Evolutionary conservation across 352 stramenopile genomes (phyloP).

Genomic region (Phytophthora multivora): DNA sequence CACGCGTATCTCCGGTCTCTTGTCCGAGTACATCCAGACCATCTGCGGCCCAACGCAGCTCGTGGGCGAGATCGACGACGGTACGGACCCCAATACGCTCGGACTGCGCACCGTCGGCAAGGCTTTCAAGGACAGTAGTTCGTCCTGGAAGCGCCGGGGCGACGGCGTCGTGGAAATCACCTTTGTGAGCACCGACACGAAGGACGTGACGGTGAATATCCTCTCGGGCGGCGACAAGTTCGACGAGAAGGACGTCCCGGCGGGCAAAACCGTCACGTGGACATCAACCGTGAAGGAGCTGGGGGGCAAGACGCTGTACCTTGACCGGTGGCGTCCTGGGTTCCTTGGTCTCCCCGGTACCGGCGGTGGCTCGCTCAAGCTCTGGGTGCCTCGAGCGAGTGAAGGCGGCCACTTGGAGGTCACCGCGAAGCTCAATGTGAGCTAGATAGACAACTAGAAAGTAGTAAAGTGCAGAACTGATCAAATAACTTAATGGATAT

Average conservation of each 20-base stretch:
- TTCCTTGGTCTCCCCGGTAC: conserved; percentile 34
- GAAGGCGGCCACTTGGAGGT: conserved; percentile 37
- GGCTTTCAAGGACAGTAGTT: conserved; percentile 43
- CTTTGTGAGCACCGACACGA: conserved; percentile 42
- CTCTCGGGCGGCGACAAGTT: conserved; percentile 37
- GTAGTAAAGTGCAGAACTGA: conserved; percentile 24
- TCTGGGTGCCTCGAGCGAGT: conserved; percentile 32
- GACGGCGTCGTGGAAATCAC: conserved; percentile 50
- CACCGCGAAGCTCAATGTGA: conserved; percentile 27
- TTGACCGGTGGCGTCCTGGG: conserved; percentile 32
- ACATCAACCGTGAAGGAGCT: conserved; percentile 27
- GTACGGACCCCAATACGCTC: conserved; percentile 43
- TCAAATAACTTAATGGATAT: conserved; percentile 30
- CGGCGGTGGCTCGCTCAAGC: conserved; percentile 30
- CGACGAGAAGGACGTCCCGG: conserved; percentile 48
- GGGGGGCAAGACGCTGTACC: conserved; percentile 33
- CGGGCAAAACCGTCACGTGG: conserved; percentile 28
- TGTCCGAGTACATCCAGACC: conserved; percentile 39
- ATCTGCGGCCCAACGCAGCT: conserved; percentile 39
- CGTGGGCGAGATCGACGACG: conserved; percentile 50
- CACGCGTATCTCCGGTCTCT: conserved; percentile 32
- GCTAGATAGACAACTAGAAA: conserved; percentile 20
- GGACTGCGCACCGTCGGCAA: conserved; percentile 43
- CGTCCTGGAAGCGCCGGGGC: conserved; percentile 50
- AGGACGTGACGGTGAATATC: conserved; percentile 39